phyloP scores from a whole-genome alignment of 2,329 filamentous ascomycete species.

The Ophiostoma himal-ulmi region DNA sequence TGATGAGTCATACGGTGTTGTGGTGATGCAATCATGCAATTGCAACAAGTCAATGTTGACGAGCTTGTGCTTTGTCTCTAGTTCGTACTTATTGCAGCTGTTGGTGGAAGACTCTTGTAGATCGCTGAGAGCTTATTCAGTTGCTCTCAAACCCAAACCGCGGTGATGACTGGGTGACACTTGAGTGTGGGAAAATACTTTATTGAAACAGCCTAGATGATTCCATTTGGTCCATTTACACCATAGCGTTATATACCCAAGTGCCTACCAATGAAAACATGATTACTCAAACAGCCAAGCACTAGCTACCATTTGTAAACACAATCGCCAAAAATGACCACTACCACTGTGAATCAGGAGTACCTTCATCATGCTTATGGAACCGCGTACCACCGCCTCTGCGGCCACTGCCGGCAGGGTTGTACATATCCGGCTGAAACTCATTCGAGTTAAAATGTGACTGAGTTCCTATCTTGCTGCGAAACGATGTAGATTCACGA shows the following conservation, averaged over 20 bases:
- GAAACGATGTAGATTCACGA: slow-evolving; percentile 45
- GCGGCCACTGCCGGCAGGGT: slow-evolving; percentile 31
- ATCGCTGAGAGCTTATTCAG: background rate
- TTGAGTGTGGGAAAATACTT: background rate
- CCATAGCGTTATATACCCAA: too few species aligned
- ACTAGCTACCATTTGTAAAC: background rate
- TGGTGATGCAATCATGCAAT: too few species aligned
- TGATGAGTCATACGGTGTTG: background rate
- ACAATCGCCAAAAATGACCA: background rate
- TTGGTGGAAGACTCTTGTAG: background rate
- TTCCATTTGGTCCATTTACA: too few species aligned
- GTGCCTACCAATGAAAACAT: too few species aligned
- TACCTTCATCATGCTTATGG: background rate
- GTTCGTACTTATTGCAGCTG: background rate
- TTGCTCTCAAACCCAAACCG: background rate
- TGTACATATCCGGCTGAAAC: slow-evolving; percentile 52
- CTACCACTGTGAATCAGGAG: background rate
- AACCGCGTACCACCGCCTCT: background rate
- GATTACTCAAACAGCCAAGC: too few species aligned
- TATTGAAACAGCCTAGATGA: too few species aligned
- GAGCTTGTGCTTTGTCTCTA: too few species aligned
- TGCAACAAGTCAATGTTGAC: too few species aligned
- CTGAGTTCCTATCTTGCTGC: slow-evolving; percentile 61
- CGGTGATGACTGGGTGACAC: background rate
- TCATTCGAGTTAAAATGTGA: slow-evolving; percentile 62